Base-by-base conservation (phyloP, 2,329 filamentous ascomycete genomes). In the Monilinia laxa region DNA sequence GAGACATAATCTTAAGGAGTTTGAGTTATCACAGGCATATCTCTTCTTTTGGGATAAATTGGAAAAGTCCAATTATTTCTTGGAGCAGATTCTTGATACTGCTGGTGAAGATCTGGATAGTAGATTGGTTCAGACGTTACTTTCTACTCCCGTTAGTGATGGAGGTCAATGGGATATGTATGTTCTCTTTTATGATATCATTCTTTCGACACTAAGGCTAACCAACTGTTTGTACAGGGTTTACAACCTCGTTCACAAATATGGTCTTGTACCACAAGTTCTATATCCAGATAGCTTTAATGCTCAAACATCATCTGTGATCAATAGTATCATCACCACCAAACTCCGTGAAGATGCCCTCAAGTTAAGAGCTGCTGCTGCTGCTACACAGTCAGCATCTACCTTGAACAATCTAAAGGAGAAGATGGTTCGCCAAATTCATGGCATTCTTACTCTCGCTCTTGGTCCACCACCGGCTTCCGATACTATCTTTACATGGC, bases 1-100 rank as follows among this genome's bases (percentile, higher is more conserved):
- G 78, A 89, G 89, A 73, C 90, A 96, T 78, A 86, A 87, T 70
- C 84, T 96, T 25, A 85, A 88, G 57, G 82, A 85, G 64, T 96
- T 96, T 74, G 91, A 96, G 81, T 82, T 97, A n/a, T 93, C 89
- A 40, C 93, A 96, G 78, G 83, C 89, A 1, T 96, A 96, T 74
- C 84, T 96, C 4, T 96, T 94, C 80, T 96, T 92, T 83, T 96
- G 90, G 89, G 93, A 97, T 78, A 96, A 96, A 80, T 85, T 96
- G 25, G 93, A 97, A 78, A 96, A 96, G 78, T 84, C 90, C 11
- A 96, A 96, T 78, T 96, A 86, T 81, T 96, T 96, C 80, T 84
- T 96, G 23, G 92, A 96, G 78, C 90, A 91, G 74, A 86, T 94
- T 68, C 85, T 96, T 65, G 87, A 91, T 70, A 96, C 92, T 0